Conservation (phyloP, 495 filamentous ascomycete genomes). For the Aspergillus affinis region DNA sequence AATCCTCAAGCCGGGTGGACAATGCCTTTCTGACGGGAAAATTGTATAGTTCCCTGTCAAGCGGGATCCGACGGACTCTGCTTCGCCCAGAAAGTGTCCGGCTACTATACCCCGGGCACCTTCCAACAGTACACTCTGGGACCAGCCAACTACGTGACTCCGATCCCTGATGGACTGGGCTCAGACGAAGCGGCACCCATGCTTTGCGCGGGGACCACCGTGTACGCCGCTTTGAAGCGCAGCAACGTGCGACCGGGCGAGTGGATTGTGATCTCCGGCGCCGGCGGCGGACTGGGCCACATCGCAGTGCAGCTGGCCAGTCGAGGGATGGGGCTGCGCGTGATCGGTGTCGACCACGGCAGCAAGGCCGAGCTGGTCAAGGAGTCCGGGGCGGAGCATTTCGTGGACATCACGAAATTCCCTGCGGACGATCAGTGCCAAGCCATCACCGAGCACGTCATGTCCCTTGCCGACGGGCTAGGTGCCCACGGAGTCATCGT, state of each 20-base stretch:
- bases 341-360: slow-evolving; percentile 68
- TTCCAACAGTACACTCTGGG: slow-evolving; percentile 72
- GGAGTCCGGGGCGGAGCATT: slow-evolving; percentile 64
- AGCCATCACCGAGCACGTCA: slow-evolving; percentile 54
- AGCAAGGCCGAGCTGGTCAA: slow-evolving; percentile 60
- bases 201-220: slow-evolving; percentile 61
- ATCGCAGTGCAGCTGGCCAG: slow-evolving; percentile 64
- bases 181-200: slow-evolving; percentile 63
- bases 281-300: slow-evolving; percentile 67
- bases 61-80: slow-evolving; percentile 59
- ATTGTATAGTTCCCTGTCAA: slow-evolving; percentile 47
- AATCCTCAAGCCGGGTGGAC: background rate
- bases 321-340: slow-evolving; percentile 62
- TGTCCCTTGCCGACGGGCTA: slow-evolving; percentile 57
- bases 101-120: slow-evolving; percentile 61
- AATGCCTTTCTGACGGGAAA: slow-evolving; percentile 5
- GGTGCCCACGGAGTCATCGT: slow-evolving; percentile 66
- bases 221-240: slow-evolving; percentile 59
- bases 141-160: slow-evolving; percentile 66
- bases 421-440: slow-evolving; percentile 45
- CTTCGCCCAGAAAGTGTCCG: slow-evolving; percentile 55
- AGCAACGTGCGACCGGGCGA: slow-evolving; percentile 58
- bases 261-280: slow-evolving; percentile 65
- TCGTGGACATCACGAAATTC: slow-evolving; percentile 64
- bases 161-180: slow-evolving; percentile 60